These are phyloP conservation scores for Cucurbita pepo DNA, from an alignment of 306 rosid genomes.

Conservation along the genomic window DNA sequence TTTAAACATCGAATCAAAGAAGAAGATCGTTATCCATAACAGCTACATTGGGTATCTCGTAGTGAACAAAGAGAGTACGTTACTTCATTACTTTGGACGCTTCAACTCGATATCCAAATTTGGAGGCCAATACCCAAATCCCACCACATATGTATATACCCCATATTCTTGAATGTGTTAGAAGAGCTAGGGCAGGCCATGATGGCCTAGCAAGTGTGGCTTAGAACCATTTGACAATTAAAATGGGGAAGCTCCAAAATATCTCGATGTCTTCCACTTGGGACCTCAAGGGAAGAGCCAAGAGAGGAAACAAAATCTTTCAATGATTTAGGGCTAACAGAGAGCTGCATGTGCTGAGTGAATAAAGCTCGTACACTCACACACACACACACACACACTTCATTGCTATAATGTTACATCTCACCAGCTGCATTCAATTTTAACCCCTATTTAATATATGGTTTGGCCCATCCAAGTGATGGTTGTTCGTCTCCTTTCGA, in stretches of 20 bases:
- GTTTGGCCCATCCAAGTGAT: neutral
- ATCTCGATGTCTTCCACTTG: neutral
- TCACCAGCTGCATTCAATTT: neutral
- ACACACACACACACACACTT: neutral
- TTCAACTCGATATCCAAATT: no score
- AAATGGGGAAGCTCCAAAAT: neutral
- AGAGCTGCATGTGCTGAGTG: neutral
- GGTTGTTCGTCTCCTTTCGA: neutral
- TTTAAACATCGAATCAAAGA: no score
- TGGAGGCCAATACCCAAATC: neutral
- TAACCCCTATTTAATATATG: neutral
- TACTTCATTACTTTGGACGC: neutral
- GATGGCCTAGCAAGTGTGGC: neutral
- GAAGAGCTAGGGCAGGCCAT: neutral
- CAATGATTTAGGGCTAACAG: neutral
- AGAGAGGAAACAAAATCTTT: constrained; percentile 2
- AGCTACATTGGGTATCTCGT: no score
- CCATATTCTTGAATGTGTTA: neutral
- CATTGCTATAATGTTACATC: neutral
- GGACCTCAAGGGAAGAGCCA: neutral
- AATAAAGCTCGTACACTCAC: neutral
- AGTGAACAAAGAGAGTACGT: no score
- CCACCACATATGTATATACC: neutral
- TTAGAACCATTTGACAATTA: neutral
- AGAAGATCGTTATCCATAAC: no score